Base-by-base conservation (phyloP, 2,329 filamentous ascomycete genomes). In the Cordyceps fumosorosea region DNA sequence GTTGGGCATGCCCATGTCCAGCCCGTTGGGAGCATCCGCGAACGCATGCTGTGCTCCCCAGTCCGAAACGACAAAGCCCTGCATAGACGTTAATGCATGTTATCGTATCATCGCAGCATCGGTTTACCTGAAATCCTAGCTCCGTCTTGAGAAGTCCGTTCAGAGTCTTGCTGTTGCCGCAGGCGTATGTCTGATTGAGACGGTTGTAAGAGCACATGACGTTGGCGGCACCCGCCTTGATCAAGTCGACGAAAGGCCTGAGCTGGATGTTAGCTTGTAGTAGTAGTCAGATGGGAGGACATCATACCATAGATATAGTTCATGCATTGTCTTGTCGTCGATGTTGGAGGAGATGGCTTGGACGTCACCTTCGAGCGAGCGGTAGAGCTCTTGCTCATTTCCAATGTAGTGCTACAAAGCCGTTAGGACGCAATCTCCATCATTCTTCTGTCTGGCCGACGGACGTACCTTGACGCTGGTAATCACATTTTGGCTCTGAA, bases 401-500 rank as follows among this genome's bases (percentile, higher is more conserved):
- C 78, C 82, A n/a, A 93, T 78, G 54, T 81, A 90, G 69, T 93
- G 90, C 77, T 92, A 11, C 5, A 3, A 18, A 20, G 11, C 91
- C 14, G 45, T 60, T 48, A 47, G 24, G 32, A 47, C 4, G 0
- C 44, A 22, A 37, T 37, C 12, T 12, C 5, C 2, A 12, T 3
- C 14, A 40, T 18, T 5, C 7, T 11, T 5, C 7, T 11, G n/a
- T 4, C 24, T 7, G 1, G 18, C 12, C 3, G 26, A 47, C 44
- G 42, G 26, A 47, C 52, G 32, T 47, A 78, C 78, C 73, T 83
- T 93, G 79, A 79, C 86, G 76, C 87, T 90, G 62, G 91, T 89
- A 71, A 95, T 89, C 44, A 93, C 86, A 67, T 90, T 90, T 5
- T 87, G 86, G 69, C 88, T 84, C 71, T 95, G 90, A 58, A 91